Conservation (phyloP, 805 yeast species). For the Yamadazyma philogaea region DNA sequence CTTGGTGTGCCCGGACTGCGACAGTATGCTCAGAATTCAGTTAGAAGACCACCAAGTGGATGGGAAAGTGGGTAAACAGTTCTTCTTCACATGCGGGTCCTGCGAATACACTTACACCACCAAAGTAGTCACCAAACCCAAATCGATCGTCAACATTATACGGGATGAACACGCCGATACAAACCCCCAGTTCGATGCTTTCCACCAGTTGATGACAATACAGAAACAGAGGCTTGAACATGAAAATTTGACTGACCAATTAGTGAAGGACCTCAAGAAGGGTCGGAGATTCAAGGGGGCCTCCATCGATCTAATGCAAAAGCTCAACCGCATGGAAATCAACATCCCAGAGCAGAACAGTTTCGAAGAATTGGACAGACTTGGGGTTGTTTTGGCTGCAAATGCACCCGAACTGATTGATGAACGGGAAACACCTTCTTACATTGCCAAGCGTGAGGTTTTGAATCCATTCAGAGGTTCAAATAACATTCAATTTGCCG, state of each 20-base stretch:
- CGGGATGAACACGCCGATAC: constrained; percentile 11
- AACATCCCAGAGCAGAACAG: background rate
- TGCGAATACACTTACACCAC: constrained; percentile 38
- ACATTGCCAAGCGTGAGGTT: background rate
- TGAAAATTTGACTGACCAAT: constrained; percentile 9
- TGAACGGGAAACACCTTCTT: background rate
- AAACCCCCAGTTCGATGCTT: background rate
- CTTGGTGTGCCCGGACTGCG: constrained; percentile 38
- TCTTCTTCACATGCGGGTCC: constrained; percentile 35
- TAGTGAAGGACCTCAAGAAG: constrained; percentile 8
- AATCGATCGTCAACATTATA: constrained; percentile 28
- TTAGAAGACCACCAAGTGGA: constrained; percentile 14
- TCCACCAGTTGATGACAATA: background rate
- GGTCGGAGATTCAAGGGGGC: constrained; percentile 9
- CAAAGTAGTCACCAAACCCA: constrained; percentile 38
- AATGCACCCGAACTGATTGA: constrained; percentile 2
- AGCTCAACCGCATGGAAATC: constrained; percentile 8
- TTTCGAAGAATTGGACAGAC: constrained; percentile 7
- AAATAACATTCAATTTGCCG: background rate
- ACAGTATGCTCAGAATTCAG: constrained; percentile 23
- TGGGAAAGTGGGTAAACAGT: constrained; percentile 29
- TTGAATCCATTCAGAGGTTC: background rate
- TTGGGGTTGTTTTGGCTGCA: constrained; percentile 1
- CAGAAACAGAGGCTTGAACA: constrained; percentile 8
- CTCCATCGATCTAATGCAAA: constrained; percentile 5